These are phyloP conservation scores for Dactylella cylindrospora DNA, from an alignment of 2,329 filamentous ascomycete genomes.

Conservation along the genomic window DNA sequence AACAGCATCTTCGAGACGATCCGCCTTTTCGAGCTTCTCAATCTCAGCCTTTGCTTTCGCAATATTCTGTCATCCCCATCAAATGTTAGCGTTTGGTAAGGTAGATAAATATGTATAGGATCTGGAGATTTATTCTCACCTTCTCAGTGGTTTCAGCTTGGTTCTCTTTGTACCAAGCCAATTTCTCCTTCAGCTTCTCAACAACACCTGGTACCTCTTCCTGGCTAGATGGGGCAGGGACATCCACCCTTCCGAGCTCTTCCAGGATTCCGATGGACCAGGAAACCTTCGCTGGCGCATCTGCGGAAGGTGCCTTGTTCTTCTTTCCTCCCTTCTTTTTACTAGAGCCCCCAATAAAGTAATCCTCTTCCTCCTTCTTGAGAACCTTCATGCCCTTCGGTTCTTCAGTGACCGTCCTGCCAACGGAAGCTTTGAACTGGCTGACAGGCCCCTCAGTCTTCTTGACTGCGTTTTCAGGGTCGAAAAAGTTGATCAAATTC, in stretches of 20 bases:
- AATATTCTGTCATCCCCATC: slow-evolving; percentile 85
- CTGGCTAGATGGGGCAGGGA: slow-evolving; percentile 84
- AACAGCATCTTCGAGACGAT: slow-evolving; percentile 48
- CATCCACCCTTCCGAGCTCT: slow-evolving; percentile 77
- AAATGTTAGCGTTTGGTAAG: slow-evolving; percentile 43
- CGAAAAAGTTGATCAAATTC: slow-evolving; percentile 85
- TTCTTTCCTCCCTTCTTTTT: slow-evolving; percentile 72
- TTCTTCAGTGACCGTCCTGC: slow-evolving; percentile 79
- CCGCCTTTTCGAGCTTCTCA: slow-evolving; percentile 75
- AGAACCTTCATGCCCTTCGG: slow-evolving; percentile 82
- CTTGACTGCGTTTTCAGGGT: slow-evolving; percentile 68
- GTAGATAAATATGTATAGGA: background rate
- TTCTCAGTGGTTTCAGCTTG: slow-evolving; percentile 86
- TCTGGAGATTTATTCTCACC: slow-evolving; percentile 60
- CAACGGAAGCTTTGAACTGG: slow-evolving; percentile 75
- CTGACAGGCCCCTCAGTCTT: slow-evolving; percentile 60
- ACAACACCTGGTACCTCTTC: slow-evolving; percentile 75
- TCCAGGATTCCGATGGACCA: slow-evolving; percentile 89
- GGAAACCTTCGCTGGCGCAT: slow-evolving; percentile 70
- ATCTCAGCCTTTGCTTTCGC: slow-evolving; percentile 96
- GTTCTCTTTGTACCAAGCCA: slow-evolving; percentile 86
- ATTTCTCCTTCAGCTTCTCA: slow-evolving; percentile 90
- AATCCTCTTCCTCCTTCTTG: slow-evolving; percentile 87
- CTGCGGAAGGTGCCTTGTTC: slow-evolving; percentile 53
- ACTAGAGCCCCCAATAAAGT: slow-evolving; percentile 70